phyloP scores from a whole-genome alignment of 179 eudicot genomes.

The Corrigiola litoralis region DNA sequence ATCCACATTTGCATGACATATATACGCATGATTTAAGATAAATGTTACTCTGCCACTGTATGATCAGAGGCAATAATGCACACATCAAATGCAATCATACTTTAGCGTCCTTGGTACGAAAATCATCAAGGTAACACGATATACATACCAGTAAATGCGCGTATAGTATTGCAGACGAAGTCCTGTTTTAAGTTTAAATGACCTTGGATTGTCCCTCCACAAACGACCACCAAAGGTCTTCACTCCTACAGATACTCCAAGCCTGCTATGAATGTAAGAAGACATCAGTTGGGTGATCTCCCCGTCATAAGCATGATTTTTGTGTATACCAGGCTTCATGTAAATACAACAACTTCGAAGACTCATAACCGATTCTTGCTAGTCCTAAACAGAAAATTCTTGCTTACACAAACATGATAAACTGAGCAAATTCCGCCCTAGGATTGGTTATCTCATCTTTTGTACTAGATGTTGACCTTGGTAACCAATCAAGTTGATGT shows the following conservation, averaged over 20 bases:
- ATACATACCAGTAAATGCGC: conserved; percentile 21
- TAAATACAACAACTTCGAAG: neutral
- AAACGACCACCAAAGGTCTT: conserved; percentile 1
- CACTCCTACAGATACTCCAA: conserved; percentile 11
- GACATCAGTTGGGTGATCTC: neutral
- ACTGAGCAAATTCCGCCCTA: no score
- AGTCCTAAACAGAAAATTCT: no score
- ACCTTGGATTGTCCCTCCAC: conserved; percentile 9
- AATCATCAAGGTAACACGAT: no score
- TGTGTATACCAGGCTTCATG: neutral
- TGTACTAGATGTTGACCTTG: no score
- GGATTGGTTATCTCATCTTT: no score
- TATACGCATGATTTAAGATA: no score
- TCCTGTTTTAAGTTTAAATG: conserved; percentile 7
- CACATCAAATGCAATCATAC: neutral
- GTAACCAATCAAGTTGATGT: no score
- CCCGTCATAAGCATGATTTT: neutral
- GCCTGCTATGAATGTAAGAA: neutral
- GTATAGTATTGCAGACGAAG: neutral
- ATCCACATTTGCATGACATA: no score
- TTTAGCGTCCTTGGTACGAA: neutral
- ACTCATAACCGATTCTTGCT: no score
- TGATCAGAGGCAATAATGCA: no score
- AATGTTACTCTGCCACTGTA: no score
- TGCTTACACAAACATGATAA: no score